These are phyloP conservation scores for Trichoderma guizhouense DNA, from an alignment of 2,329 filamentous ascomycete species.

Conservation along the genomic window DNA sequence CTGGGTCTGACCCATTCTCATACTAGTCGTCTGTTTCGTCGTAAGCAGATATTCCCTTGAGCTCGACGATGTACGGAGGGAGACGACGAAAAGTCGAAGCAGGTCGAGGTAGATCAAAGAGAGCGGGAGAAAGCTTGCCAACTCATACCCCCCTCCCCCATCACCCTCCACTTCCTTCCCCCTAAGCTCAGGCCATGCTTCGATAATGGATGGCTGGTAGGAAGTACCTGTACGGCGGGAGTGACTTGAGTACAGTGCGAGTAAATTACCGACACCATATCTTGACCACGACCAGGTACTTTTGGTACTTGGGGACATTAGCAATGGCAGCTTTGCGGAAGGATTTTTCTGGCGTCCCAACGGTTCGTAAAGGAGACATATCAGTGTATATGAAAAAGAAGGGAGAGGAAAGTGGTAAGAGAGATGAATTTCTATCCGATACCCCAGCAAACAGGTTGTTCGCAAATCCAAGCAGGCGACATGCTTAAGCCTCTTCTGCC, in stretches of 20 bases:
- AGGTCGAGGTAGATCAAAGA: neutral
- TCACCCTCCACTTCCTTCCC: conserved; percentile 1
- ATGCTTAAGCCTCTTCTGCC: neutral
- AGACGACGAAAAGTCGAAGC: neutral
- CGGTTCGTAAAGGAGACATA: neutral
- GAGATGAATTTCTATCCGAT: neutral
- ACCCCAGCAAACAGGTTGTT: neutral
- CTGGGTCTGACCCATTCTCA: neutral
- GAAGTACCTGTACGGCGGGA: conserved; percentile 15
- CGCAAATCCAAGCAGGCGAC: neutral
- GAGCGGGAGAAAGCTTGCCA: conserved; percentile 7
- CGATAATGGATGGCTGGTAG: conserved; percentile 17
- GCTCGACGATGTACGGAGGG: neutral
- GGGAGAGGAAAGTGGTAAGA: neutral
- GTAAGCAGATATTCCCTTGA: neutral
- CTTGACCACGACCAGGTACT: neutral
- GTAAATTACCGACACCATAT: neutral
- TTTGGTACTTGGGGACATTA: neutral
- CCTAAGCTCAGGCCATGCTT: conserved; percentile 14
- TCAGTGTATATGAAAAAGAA: neutral
- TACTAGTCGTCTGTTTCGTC: neutral
- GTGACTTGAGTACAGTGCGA: conserved; percentile 11
- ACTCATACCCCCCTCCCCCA: conserved; percentile 12
- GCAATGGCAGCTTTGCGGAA: neutral
- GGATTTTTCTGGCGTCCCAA: neutral